Evolutionary conservation across 176 grass and related monocot genomes (phyloP).

Genomic region (Lolium rigidum): DNA sequence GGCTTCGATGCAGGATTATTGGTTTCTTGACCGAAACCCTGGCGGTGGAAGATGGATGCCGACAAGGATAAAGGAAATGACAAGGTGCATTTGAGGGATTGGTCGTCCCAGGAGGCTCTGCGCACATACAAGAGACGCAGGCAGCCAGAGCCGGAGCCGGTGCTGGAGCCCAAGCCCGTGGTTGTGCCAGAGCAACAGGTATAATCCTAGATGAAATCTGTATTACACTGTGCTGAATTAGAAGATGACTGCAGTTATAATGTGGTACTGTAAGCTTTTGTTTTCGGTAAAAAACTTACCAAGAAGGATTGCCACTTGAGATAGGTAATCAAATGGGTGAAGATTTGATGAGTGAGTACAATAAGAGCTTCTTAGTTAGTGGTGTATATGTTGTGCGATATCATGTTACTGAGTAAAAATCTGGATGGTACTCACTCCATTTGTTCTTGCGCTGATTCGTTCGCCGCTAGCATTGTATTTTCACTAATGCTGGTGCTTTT

Average conservation of each 20-base stretch:
- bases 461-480: not conserved
- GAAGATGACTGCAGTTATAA: conserved; percentile 33
- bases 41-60: conserved; percentile 47
- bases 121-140: conserved; percentile 66
- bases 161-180: conserved; percentile 19
- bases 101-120: conserved; percentile 37
- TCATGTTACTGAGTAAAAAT: not conserved
- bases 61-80: conserved; percentile 40
- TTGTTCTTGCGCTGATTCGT: not conserved
- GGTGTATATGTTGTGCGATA: not conserved
- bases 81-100: conserved; percentile 57
- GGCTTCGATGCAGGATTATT: conserved; percentile 42
- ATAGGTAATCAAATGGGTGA: conserved; percentile 27
- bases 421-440: too few relatives aligned
- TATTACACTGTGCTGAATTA: not conserved
- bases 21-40: conserved; percentile 54
- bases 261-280: conserved; percentile 6
- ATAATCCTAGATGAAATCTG: conserved; percentile 27
- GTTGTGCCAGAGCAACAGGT: conserved; percentile 38
- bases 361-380: conserved; percentile 20
- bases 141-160: not conserved
- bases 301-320: conserved; percentile 28
- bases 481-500: conserved; percentile 23
- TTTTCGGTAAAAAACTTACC: not conserved
- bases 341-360: conserved; percentile 26